These are phyloP conservation scores for Pharus latifolius DNA, from an alignment of 176 grass and related monocot species.

Conservation along the genomic window DNA sequence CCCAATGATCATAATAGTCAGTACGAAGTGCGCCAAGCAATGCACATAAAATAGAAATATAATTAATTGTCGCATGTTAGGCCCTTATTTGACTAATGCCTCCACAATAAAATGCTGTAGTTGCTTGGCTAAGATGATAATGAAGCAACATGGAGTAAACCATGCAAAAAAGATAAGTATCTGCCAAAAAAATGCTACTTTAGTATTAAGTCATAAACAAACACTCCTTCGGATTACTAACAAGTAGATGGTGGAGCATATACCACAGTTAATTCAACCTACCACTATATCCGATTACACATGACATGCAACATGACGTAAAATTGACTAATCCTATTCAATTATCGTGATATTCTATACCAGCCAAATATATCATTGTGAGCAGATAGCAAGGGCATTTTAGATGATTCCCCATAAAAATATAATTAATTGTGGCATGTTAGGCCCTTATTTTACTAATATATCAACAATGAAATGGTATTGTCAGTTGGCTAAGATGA, in stretches of 20 bases:
- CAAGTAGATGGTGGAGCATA: neutral
- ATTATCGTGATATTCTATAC: neutral
- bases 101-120: neutral
- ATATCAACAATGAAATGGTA: neutral
- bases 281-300: neutral
- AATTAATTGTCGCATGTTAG: neutral
- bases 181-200: neutral
- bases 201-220: neutral
- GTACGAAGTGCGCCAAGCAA: neutral
- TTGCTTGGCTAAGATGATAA: neutral
- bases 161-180: neutral
- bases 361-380: neutral
- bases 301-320: neutral
- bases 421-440: neutral
- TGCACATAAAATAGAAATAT: neutral
- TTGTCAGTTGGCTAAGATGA: neutral
- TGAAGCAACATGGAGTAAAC: neutral
- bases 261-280: neutral
- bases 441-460: neutral
- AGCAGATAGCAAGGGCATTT: neutral
- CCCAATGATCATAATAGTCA: neutral
- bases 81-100: neutral
- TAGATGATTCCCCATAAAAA: too few species aligned
- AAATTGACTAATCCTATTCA: neutral
- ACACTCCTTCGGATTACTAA: neutral